A percentile compares a stretch with the other conserved stretches of the same genome.
Conservation (phyloP, 106 monocot genomes). For the Vanilla planifolia region DNA sequence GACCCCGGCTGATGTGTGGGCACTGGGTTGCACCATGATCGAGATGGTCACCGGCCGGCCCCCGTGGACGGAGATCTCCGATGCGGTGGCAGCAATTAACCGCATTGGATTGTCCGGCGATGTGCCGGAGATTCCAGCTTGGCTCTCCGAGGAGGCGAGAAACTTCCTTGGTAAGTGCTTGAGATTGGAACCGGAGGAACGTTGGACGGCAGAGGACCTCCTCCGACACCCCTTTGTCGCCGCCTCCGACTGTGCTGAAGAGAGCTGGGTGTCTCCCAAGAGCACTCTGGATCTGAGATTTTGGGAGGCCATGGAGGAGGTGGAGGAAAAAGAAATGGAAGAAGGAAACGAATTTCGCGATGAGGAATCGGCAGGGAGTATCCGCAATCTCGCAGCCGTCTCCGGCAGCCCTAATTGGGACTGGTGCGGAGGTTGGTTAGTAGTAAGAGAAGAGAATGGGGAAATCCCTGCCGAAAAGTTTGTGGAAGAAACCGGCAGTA, state of each 20-base stretch:
- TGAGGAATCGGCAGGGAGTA: neutral
- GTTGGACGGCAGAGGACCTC: constrained; percentile 52
- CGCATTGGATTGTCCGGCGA: constrained; percentile 39
- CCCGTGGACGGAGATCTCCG: constrained; percentile 32
- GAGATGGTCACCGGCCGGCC: constrained; percentile 57
- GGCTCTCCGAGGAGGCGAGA: constrained; percentile 25
- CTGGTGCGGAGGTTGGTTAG: constrained; percentile 22
- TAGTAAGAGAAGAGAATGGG: neutral
- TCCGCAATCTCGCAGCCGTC: constrained; percentile 1
- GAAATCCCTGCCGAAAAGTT: neutral
- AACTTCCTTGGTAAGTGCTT: constrained; percentile 44
- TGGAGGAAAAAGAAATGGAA: constrained; percentile 17
- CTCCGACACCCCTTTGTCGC: constrained; percentile 48
- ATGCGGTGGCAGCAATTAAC: constrained; percentile 24
- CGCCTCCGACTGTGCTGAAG: neutral
- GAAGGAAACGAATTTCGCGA: neutral
- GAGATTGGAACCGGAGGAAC: constrained; percentile 19
- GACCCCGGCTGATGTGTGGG: constrained; percentile 59
- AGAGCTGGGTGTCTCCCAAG: constrained; percentile 50
- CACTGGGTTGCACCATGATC: constrained; percentile 48
- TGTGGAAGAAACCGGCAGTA: no score
- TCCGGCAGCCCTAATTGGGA: constrained; percentile 19
- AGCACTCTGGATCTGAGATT: constrained; percentile 46
- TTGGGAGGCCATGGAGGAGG: constrained; percentile 44
- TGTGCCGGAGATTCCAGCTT: constrained; percentile 18